Evolutionary conservation across 768 basidiomycete genomes (phyloP).

Genomic region (Sarcodon aspratus): DNA sequence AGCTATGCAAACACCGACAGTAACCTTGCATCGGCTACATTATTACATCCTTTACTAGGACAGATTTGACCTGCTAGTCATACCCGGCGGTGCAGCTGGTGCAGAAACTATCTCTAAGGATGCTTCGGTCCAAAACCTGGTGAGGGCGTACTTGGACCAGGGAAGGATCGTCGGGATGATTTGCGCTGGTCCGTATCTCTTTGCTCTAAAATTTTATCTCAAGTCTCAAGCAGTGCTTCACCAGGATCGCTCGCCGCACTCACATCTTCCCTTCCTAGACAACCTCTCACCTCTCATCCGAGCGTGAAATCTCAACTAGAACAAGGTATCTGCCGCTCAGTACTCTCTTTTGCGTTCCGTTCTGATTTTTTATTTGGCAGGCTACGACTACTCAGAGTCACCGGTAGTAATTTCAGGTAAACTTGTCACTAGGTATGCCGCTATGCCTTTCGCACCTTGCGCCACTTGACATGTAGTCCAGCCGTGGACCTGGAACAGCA

Average conservation of each 20-base stretch:
- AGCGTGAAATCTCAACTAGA: slow-evolving; percentile 52
- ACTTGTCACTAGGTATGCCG: slow-evolving; percentile 64
- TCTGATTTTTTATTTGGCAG: slow-evolving; percentile 21
- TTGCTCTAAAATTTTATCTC: background rate
- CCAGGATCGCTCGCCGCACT: slow-evolving; percentile 63
- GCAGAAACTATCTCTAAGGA: slow-evolving; percentile 61
- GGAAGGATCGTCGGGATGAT: slow-evolving; percentile 72
- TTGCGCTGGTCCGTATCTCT: slow-evolving; percentile 50
- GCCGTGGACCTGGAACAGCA: slow-evolving; percentile 68
- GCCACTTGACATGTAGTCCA: slow-evolving; percentile 13
- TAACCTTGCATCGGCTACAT: background rate
- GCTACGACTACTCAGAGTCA: slow-evolving; percentile 64
- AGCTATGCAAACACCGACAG: background rate
- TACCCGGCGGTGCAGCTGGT: slow-evolving; percentile 73
- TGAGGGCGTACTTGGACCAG: slow-evolving; percentile 40
- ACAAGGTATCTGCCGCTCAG: slow-evolving; percentile 24
- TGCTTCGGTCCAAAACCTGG: slow-evolving; percentile 46
- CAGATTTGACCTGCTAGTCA: slow-evolving; percentile 53
- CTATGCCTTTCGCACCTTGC: background rate
- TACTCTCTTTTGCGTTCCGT: background rate
- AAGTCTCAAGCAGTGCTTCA: background rate
- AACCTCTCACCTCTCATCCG: slow-evolving; percentile 72
- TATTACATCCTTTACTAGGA: slow-evolving; percentile 28
- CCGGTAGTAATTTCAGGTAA: slow-evolving; percentile 63
- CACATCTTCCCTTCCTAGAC: slow-evolving; percentile 44